Conservation (phyloP, 1,139 yeast genomes). For the Hemisphaericaspora xylanilytica region DNA sequence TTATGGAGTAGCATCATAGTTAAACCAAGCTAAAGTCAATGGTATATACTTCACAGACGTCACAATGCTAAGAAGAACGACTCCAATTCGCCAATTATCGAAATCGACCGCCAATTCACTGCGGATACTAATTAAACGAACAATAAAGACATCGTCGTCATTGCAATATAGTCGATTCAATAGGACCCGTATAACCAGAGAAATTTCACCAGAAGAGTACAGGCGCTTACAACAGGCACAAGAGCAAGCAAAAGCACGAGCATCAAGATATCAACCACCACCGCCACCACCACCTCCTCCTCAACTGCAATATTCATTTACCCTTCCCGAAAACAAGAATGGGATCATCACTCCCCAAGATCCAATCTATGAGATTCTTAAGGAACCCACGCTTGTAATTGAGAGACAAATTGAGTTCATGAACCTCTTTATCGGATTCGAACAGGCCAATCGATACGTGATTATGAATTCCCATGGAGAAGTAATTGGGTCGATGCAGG, state of each 20-base stretch:
- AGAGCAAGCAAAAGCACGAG: conserved; percentile 12
- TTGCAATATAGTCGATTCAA: conserved; percentile 11
- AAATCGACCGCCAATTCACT: not conserved
- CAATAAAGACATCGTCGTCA: conserved; percentile 1
- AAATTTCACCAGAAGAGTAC: conserved; percentile 41
- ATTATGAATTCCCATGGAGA: conserved; percentile 73
- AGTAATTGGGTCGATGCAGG: conserved; percentile 77
- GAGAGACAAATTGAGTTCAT: conserved; percentile 86
- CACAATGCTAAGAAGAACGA: not conserved
- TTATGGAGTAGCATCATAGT: not conserved
- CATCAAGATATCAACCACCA: conserved; percentile 17
- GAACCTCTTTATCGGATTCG: conserved; percentile 85
- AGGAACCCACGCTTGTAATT: conserved; percentile 79
- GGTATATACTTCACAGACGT: not conserved
- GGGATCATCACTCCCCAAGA: conserved; percentile 54
- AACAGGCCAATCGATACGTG: conserved; percentile 80
- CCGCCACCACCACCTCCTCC: conserved; percentile 5
- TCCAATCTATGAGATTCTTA: conserved; percentile 54
- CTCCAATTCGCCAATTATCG: not conserved
- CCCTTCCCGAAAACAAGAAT: conserved; percentile 39
- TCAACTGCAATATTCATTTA: conserved; percentile 18
- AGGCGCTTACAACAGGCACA: conserved; percentile 21
- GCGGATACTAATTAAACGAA: not conserved
- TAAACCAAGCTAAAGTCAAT: not conserved
- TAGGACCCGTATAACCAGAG: conserved; percentile 32